These are phyloP conservation scores for Globisporangium mamillatum DNA, from an alignment of 352 stramenopile species.

Conservation along the genomic window DNA sequence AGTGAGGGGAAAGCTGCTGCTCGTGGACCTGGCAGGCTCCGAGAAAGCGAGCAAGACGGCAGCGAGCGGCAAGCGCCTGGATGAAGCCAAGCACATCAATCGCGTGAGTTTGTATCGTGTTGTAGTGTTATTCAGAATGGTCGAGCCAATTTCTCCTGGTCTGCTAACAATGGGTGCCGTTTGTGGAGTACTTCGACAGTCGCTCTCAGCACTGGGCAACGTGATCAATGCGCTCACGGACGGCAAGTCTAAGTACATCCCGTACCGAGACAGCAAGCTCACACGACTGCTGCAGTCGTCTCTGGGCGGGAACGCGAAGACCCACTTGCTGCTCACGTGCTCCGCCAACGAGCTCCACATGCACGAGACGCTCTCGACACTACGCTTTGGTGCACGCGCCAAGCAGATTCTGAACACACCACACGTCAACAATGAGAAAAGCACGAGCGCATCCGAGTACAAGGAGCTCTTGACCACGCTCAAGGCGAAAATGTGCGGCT, in stretches of 20 bases:
- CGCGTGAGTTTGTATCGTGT: slow-evolving; percentile 24
- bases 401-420: slow-evolving; percentile 80
- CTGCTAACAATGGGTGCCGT: neutral
- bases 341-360: slow-evolving; percentile 33
- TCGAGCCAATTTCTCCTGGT: neutral
- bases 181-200: slow-evolving; percentile 27
- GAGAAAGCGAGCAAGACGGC: slow-evolving; percentile 58
- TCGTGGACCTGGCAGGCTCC: slow-evolving; percentile 73
- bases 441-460: slow-evolving; percentile 18
- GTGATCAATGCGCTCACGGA: slow-evolving; percentile 65
- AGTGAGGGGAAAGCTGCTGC: slow-evolving; percentile 34
- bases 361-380: slow-evolving; percentile 81
- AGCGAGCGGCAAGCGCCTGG: slow-evolving; percentile 46
- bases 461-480: slow-evolving; percentile 39
- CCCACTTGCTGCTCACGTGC: slow-evolving; percentile 75
- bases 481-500: slow-evolving; percentile 51
- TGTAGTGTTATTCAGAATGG: neutral
- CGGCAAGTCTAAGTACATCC: slow-evolving; percentile 41
- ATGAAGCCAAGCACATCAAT: slow-evolving; percentile 80
- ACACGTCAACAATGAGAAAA: slow-evolving; percentile 64
- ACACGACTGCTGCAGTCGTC: slow-evolving; percentile 86
- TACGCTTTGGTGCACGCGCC: slow-evolving; percentile 88
- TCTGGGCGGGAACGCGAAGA: slow-evolving; percentile 86
- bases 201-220: slow-evolving; percentile 64
- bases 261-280: slow-evolving; percentile 89